Evolutionary conservation across 306 rosid genomes (phyloP).

Genomic region (Rosa rugosa): DNA sequence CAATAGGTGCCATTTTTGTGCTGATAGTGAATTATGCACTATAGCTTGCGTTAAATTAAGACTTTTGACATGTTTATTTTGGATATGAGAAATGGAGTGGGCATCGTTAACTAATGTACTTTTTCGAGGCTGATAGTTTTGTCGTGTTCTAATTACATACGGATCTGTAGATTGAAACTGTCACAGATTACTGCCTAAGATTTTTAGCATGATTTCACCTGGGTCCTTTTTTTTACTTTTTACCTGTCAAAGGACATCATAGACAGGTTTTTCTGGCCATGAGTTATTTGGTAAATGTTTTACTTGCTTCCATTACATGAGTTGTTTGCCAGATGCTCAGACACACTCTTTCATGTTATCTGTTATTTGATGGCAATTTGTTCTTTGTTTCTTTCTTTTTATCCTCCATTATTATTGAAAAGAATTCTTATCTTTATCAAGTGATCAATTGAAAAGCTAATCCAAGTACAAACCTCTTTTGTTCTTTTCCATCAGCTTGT

Average conservation of each 20-base stretch:
- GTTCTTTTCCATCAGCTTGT: slow-evolving; percentile 12
- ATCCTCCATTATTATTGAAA: not conserved
- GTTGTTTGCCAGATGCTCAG: not conserved
- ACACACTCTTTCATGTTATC: not conserved
- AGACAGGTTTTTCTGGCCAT: not conserved
- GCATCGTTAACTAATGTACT: not conserved
- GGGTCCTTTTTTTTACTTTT: not conserved
- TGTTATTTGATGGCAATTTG: not conserved
- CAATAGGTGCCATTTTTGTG: not conserved
- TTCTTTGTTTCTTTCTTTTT: not conserved
- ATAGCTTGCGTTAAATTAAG: not conserved
- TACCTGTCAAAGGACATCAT: not conserved
- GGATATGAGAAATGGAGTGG: not conserved
- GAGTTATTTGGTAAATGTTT: not conserved
- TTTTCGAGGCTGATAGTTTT: not conserved
- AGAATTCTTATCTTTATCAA: not conserved
- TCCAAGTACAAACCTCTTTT: not conserved
- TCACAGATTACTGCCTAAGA: not conserved
- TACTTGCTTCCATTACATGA: not conserved
- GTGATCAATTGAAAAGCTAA: not conserved
- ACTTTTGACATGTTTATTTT: not conserved
- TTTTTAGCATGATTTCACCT: not conserved
- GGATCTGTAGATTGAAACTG: not conserved
- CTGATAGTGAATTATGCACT: not conserved
- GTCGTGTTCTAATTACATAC: not conserved